Percentiles rank a stretch among this genome's conserved stretches.
Conservation (phyloP, 148 eudicot genomes). For the Fallopia convolvulus region DNA sequence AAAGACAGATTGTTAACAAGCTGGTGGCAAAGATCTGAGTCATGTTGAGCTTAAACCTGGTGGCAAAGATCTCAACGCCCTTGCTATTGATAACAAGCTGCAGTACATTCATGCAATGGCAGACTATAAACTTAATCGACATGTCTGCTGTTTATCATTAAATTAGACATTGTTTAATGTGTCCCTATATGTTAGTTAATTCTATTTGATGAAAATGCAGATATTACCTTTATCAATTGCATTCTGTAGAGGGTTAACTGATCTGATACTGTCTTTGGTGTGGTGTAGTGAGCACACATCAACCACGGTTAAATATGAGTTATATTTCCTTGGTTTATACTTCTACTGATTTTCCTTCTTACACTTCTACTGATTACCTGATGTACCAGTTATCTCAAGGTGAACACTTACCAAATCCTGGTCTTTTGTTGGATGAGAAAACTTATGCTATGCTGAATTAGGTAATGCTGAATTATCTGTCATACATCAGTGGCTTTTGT, state of each 20-base stretch:
- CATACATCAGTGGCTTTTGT: too few relatives aligned
- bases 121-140: slow-evolving; percentile 92
- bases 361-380: neutral
- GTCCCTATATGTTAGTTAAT: slow-evolving; percentile 10
- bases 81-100: slow-evolving; percentile 86
- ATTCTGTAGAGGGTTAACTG: slow-evolving; percentile 85
- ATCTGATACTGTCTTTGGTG: slow-evolving; percentile 86
- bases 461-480: too few relatives aligned
- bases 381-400: neutral
- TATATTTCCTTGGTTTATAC: too few relatives aligned
- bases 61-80: slow-evolving; percentile 69
- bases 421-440: neutral
- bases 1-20: slow-evolving; percentile 46
- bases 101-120: slow-evolving; percentile 97
- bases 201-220: slow-evolving; percentile 35
- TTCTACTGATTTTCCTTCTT: too few relatives aligned
- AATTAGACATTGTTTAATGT: neutral
- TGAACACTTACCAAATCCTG: neutral
- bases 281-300: too few relatives aligned
- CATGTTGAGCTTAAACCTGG: slow-evolving; percentile 94
- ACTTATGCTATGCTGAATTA: too few relatives aligned
- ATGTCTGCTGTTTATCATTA: slow-evolving; percentile 35
- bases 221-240: slow-evolving; percentile 79
- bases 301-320: too few relatives aligned
- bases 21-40: too few relatives aligned